Conservation (phyloP, 495 filamentous ascomycete genomes). For the Penicillium ochrochloron region DNA sequence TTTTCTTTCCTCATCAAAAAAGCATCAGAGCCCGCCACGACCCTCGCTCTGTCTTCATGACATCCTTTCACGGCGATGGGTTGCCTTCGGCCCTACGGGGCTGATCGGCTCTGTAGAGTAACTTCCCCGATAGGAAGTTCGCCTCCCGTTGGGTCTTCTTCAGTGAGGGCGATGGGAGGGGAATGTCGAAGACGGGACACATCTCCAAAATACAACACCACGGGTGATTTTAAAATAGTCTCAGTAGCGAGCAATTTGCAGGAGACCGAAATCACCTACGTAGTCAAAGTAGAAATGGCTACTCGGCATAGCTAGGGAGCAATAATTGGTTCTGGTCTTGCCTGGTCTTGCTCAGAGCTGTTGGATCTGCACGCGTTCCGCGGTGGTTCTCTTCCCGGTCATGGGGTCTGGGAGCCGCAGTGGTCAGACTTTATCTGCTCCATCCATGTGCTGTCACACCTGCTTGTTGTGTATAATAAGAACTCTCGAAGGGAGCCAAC, state of each 20-base stretch:
- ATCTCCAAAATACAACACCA: slow-evolving; percentile 29
- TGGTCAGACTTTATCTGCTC: background rate
- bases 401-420: background rate
- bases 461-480: background rate
- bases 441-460: background rate
- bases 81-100: slow-evolving; percentile 59
- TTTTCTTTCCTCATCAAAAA: slow-evolving; percentile 62
- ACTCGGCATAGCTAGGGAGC: background rate
- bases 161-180: slow-evolving; percentile 65
- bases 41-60: slow-evolving; percentile 57
- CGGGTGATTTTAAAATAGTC: background rate
- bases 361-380: background rate
- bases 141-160: slow-evolving; percentile 65
- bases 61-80: slow-evolving; percentile 57
- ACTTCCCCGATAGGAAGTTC: slow-evolving; percentile 70
- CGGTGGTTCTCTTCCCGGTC: background rate
- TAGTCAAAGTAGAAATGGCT: background rate
- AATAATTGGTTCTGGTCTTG: background rate
- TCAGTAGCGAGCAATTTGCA: background rate
- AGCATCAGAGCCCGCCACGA: slow-evolving; percentile 69
- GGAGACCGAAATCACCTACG: background rate
- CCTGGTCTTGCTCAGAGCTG: background rate
- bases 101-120: slow-evolving; percentile 62
- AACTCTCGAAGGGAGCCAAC: background rate
- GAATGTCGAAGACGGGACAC: slow-evolving; percentile 73